Percentiles rank a stretch among this genome's conserved stretches.
These are phyloP conservation scores for Tuber melanosporum DNA, from an alignment of 495 filamentous ascomycete species.

Conservation along the genomic window DNA sequence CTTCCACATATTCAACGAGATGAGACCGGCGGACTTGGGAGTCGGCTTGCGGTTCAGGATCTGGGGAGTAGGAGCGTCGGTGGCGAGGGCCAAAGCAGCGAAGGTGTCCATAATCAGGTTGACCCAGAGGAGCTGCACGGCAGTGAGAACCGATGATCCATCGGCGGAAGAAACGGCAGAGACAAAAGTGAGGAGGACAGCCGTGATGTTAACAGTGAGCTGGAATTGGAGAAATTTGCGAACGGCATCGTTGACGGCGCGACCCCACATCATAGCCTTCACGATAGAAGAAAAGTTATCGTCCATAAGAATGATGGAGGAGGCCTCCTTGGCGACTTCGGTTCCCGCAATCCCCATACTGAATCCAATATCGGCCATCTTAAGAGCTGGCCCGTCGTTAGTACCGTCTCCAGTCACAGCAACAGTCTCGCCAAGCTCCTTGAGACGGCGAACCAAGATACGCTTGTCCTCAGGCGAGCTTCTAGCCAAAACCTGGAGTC, in stretches of 20 bases:
- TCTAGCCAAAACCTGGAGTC: constrained; percentile 74
- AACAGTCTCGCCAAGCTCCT: constrained; percentile 69
- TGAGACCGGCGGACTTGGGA: constrained; percentile 66
- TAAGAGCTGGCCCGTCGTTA: constrained; percentile 81
- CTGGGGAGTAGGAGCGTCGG: constrained; percentile 70
- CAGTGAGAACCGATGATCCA: constrained; percentile 67
- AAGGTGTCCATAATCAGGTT: constrained; percentile 94
- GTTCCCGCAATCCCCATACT: constrained; percentile 90
- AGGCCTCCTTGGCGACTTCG: constrained; percentile 90
- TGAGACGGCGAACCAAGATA: constrained; percentile 66
- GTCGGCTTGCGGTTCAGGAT: constrained; percentile 79
- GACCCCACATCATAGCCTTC: constrained; percentile 83
- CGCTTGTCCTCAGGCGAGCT: constrained; percentile 86
- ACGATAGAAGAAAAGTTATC: constrained; percentile 87
- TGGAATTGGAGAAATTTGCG: constrained; percentile 90
- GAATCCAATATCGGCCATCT: constrained; percentile 81
- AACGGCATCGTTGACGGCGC: constrained; percentile 84
- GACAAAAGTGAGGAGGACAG: constrained; percentile 75
- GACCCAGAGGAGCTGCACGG: constrained; percentile 85
- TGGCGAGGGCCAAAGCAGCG: constrained; percentile 77
- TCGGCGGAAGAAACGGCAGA: constrained; percentile 64
- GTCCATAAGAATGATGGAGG: constrained; percentile 84
- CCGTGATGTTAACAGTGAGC: constrained; percentile 85
- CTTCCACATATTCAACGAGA: constrained; percentile 88
- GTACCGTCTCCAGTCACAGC: constrained; percentile 86